Percentiles rank a stretch among this genome's conserved stretches.
These are phyloP conservation scores for Phyllosticta citrichinensis DNA, from an alignment of 2,329 filamentous ascomycete genomes.

Conservation along the genomic window DNA sequence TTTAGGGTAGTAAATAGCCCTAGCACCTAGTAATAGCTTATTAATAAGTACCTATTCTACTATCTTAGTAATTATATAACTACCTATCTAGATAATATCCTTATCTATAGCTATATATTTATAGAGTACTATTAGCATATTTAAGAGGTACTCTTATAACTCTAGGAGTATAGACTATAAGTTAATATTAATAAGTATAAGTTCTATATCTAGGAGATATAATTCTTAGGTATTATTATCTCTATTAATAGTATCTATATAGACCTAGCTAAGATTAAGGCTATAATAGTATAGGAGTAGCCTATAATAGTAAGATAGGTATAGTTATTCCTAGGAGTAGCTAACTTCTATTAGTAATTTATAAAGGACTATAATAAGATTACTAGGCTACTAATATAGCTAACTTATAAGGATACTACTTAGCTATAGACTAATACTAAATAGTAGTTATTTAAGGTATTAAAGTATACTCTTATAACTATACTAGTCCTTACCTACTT, in stretches of 20 bases:
- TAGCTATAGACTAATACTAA: background rate
- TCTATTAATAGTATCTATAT: slow-evolving; percentile 8
- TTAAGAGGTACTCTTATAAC: background rate
- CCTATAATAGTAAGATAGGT: slow-evolving; percentile 3
- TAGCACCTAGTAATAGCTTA: slow-evolving; percentile 12
- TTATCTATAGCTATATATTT: slow-evolving; percentile 11
- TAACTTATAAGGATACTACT: background rate
- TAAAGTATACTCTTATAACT: background rate
- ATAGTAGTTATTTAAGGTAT: background rate
- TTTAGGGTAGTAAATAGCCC: slow-evolving; percentile 13
- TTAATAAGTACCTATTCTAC: slow-evolving; percentile 12
- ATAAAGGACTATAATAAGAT: background rate
- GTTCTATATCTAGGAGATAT: slow-evolving; percentile 4
- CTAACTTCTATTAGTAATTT: slow-evolving; percentile 10
- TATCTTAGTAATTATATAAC: slow-evolving; percentile 13
- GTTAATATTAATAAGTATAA: slow-evolving; percentile 11
- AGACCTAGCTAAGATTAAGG: slow-evolving; percentile 7
- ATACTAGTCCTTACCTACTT: background rate
- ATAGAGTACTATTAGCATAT: slow-evolving; percentile 10
- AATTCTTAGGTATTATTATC: slow-evolving; percentile 13
- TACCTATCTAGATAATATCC: slow-evolving; percentile 14
- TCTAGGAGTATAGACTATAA: slow-evolving; percentile 3
- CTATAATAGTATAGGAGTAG: slow-evolving; percentile 4
- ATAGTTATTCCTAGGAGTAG: slow-evolving; percentile 11
- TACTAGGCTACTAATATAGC: background rate